Evolutionary conservation across 2,329 filamentous ascomycete genomes (phyloP).

Genomic region (Trichoderma sp.): DNA sequence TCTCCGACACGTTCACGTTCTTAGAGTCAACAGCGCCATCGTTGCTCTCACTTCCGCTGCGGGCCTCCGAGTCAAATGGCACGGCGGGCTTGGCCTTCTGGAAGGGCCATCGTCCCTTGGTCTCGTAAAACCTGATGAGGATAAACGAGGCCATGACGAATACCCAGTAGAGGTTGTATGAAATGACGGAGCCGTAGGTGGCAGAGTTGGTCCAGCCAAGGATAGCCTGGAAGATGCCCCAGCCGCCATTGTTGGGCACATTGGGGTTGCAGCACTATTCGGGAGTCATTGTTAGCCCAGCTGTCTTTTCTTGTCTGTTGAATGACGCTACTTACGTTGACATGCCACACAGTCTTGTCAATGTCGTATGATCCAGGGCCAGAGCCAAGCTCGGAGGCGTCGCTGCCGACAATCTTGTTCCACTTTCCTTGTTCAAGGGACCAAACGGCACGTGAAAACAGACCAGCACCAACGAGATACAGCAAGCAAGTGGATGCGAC

Average conservation of each 20-base stretch:
- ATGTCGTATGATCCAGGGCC: conserved; percentile 80
- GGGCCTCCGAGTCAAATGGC: conserved; percentile 21
- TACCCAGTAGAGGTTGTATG: conserved; percentile 88
- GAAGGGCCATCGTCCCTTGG: conserved; percentile 49
- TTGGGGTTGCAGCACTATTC: conserved; percentile 73
- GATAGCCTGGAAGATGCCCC: conserved; percentile 84
- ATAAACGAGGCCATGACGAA: conserved; percentile 67
- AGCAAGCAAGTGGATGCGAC: conserved; percentile 77
- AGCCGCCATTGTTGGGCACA: conserved; percentile 70
- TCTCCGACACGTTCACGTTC: conserved; percentile 28
- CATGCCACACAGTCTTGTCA: conserved; percentile 74
- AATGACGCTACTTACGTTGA: conserved; percentile 57
- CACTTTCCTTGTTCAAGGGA: conserved; percentile 68
- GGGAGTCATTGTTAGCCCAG: not conserved
- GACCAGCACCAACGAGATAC: conserved; percentile 78
- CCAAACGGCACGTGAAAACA: conserved; percentile 78
- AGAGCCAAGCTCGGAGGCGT: conserved; percentile 46
- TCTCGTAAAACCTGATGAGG: conserved; percentile 64
- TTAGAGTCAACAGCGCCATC: conserved; percentile 27
- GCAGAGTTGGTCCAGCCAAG: conserved; percentile 87
- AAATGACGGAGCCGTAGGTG: conserved; percentile 81
- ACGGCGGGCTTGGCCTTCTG: conserved; percentile 33
- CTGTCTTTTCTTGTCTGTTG: not conserved
- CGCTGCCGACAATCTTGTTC: conserved; percentile 61
- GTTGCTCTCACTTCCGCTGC: conserved; percentile 29